Base-by-base conservation (phyloP, 1,284 basidiomycete species). In the Puccinia triticina region DNA sequence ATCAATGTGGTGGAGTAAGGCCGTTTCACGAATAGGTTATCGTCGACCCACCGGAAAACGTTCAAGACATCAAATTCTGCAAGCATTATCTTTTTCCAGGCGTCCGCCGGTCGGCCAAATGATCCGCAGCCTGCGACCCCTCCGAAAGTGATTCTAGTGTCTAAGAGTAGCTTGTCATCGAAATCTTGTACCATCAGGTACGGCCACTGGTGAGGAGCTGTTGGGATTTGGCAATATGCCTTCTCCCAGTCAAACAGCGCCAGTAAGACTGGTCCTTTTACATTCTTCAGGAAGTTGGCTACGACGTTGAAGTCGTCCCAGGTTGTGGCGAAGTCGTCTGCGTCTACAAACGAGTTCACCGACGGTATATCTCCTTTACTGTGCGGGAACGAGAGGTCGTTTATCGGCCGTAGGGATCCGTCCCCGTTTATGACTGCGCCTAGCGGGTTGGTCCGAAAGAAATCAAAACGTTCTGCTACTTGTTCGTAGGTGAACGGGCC, bases 51-150 rank as follows among this genome's bases (percentile, higher is more conserved):
- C 1, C 37, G 5, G 32, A 74, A 74, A 7, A 74, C 50, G 1
- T 46, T 14, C 26, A 74, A 11, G 1, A 74, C 8, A 26, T 74
- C 72, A 34, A 74, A 74, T n/a, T 74, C 72, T 1, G 23, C 14
- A 2, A 23, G 18, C 48, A 74, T 48, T 0, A 74, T 46, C 16
- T 23, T 29, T 74, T 74, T 48, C 72, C 72, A 74, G 7, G 40
- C 48, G 48, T 74, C 72, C 53, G 72, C 48, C 10, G 48, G 46
- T 74, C 40, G 43, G 18, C 72, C 72, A 74, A 74, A 74, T 1
- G 72, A 29, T 1, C 72, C 72, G 50, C 72, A 74, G 29, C 72
- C 72, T 21, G 72, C 72, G 8, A 46, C 43, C 43, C 43, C 43
- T 46, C 43, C 43, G 14, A 46, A 46, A 7, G 43, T 46, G 43